Conservation (phyloP, 1,284 basidiomycete genomes). For the Flammula alnicola region DNA sequence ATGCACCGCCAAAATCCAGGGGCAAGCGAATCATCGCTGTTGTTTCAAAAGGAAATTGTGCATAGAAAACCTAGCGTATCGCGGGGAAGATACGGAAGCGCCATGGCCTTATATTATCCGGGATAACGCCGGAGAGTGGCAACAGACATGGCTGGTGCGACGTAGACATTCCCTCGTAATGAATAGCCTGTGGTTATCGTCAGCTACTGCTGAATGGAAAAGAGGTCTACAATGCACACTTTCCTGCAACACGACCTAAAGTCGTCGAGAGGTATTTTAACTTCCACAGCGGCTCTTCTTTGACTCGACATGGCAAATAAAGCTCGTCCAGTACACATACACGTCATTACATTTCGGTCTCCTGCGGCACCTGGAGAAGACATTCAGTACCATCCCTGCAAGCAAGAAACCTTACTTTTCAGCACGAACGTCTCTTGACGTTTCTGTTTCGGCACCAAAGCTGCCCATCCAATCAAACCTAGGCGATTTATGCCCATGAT, state of each 20-base stretch:
- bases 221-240: background rate
- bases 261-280: background rate
- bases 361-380: background rate
- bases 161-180: background rate
- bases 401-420: background rate
- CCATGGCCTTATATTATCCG: background rate
- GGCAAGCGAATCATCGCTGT: no score
- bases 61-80: no score
- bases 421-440: background rate
- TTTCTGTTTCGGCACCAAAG: background rate
- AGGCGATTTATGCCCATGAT: background rate
- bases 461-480: background rate
- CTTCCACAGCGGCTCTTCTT: background rate
- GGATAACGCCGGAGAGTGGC: no score
- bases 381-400: background rate
- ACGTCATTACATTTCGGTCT: background rate
- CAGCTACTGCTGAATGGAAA: no score
- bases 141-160: background rate
- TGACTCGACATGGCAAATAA: background rate
- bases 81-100: no score
- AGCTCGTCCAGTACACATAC: constrained; percentile 1
- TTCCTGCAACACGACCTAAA: background rate
- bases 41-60: no score
- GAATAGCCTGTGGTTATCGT: background rate
- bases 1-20: no score